Conservation (phyloP, 805 yeast species). For the Schizosaccharomyces octosporus region DNA sequence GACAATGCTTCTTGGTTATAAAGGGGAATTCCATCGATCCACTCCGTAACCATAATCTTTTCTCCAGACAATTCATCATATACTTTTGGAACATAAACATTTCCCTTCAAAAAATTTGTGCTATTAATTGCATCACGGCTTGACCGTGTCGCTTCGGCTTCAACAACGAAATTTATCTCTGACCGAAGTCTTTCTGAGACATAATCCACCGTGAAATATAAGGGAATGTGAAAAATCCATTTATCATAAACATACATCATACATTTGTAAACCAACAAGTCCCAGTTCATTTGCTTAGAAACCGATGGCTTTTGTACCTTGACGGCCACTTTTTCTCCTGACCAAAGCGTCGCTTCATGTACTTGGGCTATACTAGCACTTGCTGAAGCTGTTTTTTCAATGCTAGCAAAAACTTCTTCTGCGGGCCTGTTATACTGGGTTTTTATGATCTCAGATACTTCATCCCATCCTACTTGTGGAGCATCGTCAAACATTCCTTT, state of each 20-base stretch:
- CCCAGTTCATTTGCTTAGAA: constrained; percentile 32
- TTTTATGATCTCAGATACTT: constrained; percentile 11
- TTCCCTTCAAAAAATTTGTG: constrained; percentile 12
- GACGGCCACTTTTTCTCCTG: constrained; percentile 33
- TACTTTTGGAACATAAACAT: constrained; percentile 31
- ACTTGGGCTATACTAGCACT: constrained; percentile 59
- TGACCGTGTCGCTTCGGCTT: constrained; percentile 25
- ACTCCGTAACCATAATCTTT: constrained; percentile 39
- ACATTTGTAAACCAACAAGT: constrained; percentile 30
- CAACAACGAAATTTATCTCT: constrained; percentile 39
- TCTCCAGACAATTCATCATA: constrained; percentile 23
- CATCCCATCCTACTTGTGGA: constrained; percentile 28
- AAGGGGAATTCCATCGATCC: constrained; percentile 50
- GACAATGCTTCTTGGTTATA: constrained; percentile 22
- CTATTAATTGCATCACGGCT: constrained; percentile 21
- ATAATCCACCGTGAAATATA: constrained; percentile 30
- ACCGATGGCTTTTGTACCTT: constrained; percentile 46
- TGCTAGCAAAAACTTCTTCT: constrained; percentile 19
- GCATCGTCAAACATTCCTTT: constrained; percentile 41
- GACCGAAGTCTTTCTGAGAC: constrained; percentile 30
- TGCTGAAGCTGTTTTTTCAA: constrained; percentile 40
- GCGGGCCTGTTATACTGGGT: constrained; percentile 21
- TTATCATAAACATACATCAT: constrained; percentile 28
- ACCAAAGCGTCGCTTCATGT: constrained; percentile 25
- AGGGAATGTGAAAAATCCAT: constrained; percentile 37